Conservation (phyloP, 768 basidiomycete genomes). For the Russula griseocarnosa region DNA sequence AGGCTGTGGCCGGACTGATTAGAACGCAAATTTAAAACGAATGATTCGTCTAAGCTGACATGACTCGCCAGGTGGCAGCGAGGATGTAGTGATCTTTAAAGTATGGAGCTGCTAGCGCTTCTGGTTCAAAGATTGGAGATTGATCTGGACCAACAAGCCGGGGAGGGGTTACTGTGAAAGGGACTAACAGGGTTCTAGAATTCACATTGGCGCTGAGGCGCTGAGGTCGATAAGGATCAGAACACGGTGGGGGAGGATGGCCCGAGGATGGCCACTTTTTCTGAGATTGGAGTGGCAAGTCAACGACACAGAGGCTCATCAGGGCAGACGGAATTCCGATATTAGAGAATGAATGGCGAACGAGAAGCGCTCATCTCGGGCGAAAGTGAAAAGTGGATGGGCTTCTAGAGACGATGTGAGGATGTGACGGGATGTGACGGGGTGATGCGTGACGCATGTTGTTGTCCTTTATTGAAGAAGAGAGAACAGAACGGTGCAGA, state of each 20-base stretch:
- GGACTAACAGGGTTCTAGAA: constrained; percentile 19
- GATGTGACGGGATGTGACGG: neutral
- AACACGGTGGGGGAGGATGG: neutral
- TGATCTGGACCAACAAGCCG: constrained; percentile 10
- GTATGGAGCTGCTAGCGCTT: neutral
- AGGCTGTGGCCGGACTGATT: constrained; percentile 2
- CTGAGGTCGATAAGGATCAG: constrained; percentile 21
- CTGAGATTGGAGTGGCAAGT: neutral
- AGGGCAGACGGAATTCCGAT: constrained; percentile 2
- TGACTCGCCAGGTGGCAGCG: neutral
- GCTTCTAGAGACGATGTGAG: neutral
- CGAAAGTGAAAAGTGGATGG: neutral
- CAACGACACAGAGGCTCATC: neutral
- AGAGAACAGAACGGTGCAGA: constrained; percentile 22
- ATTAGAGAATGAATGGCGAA: constrained; percentile 10
- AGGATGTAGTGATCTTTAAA: neutral
- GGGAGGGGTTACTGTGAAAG: constrained; percentile 7
- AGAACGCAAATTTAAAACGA: neutral
- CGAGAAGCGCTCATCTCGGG: constrained; percentile 13
- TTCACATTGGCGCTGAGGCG: constrained; percentile 14
- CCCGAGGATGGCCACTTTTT: neutral
- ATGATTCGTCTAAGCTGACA: neutral
- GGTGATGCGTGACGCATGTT: constrained; percentile 24
- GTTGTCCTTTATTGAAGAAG: constrained; percentile 22
- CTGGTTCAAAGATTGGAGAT: constrained; percentile 9